phyloP scores from a whole-genome alignment of 768 basidiomycete species.

The Tylopilus balloui region DNA sequence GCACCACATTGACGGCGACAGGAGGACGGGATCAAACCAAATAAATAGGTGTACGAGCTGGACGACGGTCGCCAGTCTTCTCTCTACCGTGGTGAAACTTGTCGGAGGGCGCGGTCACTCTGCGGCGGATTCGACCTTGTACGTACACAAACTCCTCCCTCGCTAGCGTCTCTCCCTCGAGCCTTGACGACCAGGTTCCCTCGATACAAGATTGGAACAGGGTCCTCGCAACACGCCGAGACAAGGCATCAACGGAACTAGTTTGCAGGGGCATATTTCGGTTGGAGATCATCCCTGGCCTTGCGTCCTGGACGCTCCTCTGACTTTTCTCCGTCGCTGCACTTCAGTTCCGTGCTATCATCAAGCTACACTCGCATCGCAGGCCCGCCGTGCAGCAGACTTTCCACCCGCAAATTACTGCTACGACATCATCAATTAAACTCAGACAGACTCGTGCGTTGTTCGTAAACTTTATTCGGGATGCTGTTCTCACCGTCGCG shows the following conservation, averaged over 20 bases:
- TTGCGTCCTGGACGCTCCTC: slow-evolving; percentile 11
- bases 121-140: slow-evolving; percentile 10
- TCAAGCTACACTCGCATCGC: not conserved
- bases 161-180: not conserved
- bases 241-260: slow-evolving; percentile 4
- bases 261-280: no score
- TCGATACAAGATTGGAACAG: slow-evolving; percentile 6
- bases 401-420: not conserved
- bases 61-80: not conserved
- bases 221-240: slow-evolving; percentile 12
- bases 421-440: slow-evolving; percentile 4
- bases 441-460: slow-evolving; percentile 7
- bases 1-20: not conserved
- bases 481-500: not conserved
- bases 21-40: not conserved
- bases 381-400: slow-evolving; percentile 1
- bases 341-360: slow-evolving; percentile 17
- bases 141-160: slow-evolving; percentile 8
- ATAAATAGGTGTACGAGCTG: not conserved
- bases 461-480: not conserved
- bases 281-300: not conserved
- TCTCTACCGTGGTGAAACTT: slow-evolving; percentile 18
- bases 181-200: slow-evolving; percentile 1
- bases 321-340: slow-evolving; percentile 20
- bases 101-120: slow-evolving; percentile 15